Base-by-base conservation (phyloP, 1,284 basidiomycete genomes). In the Earliella scabrosa region DNA sequence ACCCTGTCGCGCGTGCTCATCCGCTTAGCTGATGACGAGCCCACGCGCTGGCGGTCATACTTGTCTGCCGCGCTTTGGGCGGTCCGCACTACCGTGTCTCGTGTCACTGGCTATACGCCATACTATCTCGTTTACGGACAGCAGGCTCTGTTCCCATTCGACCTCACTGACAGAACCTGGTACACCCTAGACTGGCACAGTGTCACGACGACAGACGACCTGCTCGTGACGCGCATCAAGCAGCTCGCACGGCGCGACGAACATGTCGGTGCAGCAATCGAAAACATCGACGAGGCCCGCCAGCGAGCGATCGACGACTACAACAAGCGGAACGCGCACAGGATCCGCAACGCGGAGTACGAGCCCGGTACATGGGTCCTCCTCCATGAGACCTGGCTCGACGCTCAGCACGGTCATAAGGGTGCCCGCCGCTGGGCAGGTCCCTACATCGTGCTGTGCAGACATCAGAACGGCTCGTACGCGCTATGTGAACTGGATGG, bases 71-170 rank as follows among this genome's bases (percentile, higher is more conserved):
- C 36, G 0, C 27, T 59, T 0, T 63, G 66, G 4, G 63, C 72
- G 0, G 63, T 69, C 8, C 60, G 68, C 0, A 63, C 68, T 6
- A 71, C 71, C 0, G 59, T 61, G 2, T 63, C 59, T 4, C 49
- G 68, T 0, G 49, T 65, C 1, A 75, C 73, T 0, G 71, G 72
- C 1, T 72, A 64, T 36, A 59, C 71, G 0, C 73, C 74, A 0
- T 76, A 70, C 49, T 75, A 66, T 35, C 50, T 77, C 2, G 59
- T 74, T 4, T 73, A 75, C 60, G 72, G 74, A 0, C 52, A 61
- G 8, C 62, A 73, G 18, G 68, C 68, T 0, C 51, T 74, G 16
- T 61, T 75, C 23, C 65, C 68, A 0, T 73, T 73, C 46, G 70
- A 75, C 36, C 46, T 72, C 13, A 45, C 63, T 10, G 70, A 75